phyloP scores from a whole-genome alignment of 225 moss, liverwort and hornwort species.

The Bryoerythrophyllum caledonicum region DNA sequence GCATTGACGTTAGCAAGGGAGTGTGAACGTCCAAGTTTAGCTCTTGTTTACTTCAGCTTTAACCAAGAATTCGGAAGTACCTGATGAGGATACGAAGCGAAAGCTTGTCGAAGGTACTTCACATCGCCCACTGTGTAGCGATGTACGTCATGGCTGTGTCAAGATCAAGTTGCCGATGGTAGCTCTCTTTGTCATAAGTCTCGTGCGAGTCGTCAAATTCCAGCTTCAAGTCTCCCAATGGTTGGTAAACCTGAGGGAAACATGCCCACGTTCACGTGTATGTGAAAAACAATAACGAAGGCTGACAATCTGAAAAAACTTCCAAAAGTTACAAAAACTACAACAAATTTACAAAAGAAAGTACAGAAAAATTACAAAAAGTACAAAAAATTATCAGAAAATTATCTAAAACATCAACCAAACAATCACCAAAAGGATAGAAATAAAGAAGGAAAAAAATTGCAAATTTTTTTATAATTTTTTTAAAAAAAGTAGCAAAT shows the following conservation, averaged over 20 bases:
- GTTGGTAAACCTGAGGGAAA: slow-evolving; percentile 77
- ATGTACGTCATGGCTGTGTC: slow-evolving; percentile 68
- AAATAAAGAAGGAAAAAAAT: too few species aligned
- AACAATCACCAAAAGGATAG: too few species aligned
- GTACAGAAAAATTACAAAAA: too few species aligned
- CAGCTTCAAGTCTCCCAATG: slow-evolving; percentile 78
- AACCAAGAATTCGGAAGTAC: slow-evolving; percentile 7
- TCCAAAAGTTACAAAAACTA: neutral
- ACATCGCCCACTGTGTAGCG: slow-evolving; percentile 59
- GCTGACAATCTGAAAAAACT: neutral
- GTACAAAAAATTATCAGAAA: too few species aligned
- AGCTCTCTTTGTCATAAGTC: slow-evolving; percentile 69
- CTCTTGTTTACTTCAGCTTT: too few species aligned
- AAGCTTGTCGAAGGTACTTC: slow-evolving; percentile 70
- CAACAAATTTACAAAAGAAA: too few species aligned
- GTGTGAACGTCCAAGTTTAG: too few species aligned
- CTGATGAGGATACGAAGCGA: slow-evolving; percentile 86
- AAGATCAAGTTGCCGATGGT: slow-evolving; percentile 77
- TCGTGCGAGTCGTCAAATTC: slow-evolving; percentile 74
- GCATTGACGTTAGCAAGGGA: too few species aligned
- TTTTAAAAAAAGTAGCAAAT: neutral
- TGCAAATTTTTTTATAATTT: too few species aligned
- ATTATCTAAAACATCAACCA: too few species aligned
- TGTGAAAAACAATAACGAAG: neutral
- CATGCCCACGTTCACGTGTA: neutral